Base-by-base conservation (phyloP, 208 protist species). In the Leishmania turanica region DNA sequence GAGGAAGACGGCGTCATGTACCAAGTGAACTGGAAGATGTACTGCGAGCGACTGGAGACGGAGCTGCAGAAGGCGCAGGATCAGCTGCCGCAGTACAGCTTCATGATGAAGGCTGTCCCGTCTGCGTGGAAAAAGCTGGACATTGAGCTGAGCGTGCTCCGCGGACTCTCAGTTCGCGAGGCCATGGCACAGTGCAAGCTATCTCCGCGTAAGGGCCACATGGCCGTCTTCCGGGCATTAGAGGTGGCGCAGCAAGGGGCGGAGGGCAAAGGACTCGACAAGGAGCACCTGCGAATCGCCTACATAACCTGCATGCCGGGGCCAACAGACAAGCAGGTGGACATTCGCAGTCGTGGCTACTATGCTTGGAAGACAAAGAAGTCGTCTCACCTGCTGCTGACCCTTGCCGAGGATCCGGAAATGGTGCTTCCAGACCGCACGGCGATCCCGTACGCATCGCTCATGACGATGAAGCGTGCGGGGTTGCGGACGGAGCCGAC, bases 321-420 rank as follows among this genome's bases (percentile, higher is more conserved):
- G 4, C 93, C 92, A n/a, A 96, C 92, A 6, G 95, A 98, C 78
- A 97, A 97, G 82, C 95, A 98, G 74, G 91, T 98, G 45, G 95
- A 98, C 74, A 96, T 98, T 75, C 90, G 93, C 58, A 95, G 91
- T 74, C 82, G 89, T 24, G 95, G 95, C 56, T 97, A 97, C 84
- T 97, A 97, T 84, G 70, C 93, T 0, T 98, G 95, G 93, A 97
- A 97, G 83, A 98, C 93, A 65, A 98, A 98, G 80, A 92, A 92
- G 77, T 97, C 93, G 17, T 96, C 93, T 62, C 92, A 96, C 78
- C 76, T 98, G 72, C 77, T 97, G 2, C 69, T 98, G n/a, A 96
- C 90, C 7, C 60, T 98, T 15, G 89, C 92, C 17, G 95, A 98
- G 80, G 95, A 98, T 84, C 92, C 93, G 17, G 92, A 98, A 40